Percentiles rank a stretch among this genome's conserved stretches.
phyloP scores from a whole-genome alignment of 495 filamentous ascomycete genomes.

The Aspergillus baeticus region DNA sequence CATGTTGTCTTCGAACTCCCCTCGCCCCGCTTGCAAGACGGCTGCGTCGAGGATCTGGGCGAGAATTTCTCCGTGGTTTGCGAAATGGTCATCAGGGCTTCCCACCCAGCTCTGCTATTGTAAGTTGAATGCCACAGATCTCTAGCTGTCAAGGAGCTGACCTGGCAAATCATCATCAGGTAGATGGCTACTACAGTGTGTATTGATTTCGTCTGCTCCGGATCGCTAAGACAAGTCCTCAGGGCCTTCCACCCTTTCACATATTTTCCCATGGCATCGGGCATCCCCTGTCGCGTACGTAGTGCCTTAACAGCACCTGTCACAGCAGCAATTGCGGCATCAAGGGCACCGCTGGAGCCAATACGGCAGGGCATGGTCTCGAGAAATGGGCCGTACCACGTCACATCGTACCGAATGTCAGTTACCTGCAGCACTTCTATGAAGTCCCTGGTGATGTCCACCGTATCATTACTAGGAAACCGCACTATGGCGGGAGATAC shows the following conservation, averaged over 20 bases:
- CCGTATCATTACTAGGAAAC: conserved; percentile 14
- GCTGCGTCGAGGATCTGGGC: conserved; percentile 29
- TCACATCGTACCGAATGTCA: conserved; percentile 35
- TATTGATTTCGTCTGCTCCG: conserved; percentile 24
- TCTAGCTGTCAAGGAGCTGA: conserved; percentile 7
- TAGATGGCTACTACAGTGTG: conserved; percentile 44
- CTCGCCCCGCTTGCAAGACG: conserved; percentile 20
- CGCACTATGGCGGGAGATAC: neutral
- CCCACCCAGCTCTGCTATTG: conserved; percentile 30
- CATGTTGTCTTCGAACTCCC: conserved; percentile 30
- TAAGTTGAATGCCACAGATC: neutral
- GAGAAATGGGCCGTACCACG: conserved; percentile 35
- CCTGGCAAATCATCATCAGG: conserved; percentile 42
- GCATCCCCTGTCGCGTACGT: conserved; percentile 15
- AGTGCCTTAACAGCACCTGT: conserved; percentile 26
- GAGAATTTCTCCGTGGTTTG: conserved; percentile 33
- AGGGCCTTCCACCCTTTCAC: conserved; percentile 30
- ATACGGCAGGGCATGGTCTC: conserved; percentile 32
- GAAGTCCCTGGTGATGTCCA: conserved; percentile 19
- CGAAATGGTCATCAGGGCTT: conserved; percentile 14
- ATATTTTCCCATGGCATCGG: conserved; percentile 24
- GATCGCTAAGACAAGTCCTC: conserved; percentile 32
- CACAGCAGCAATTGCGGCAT: conserved; percentile 33
- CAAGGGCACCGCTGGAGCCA: conserved; percentile 33
- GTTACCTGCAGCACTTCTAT: conserved; percentile 23